Conservation (phyloP, 306 rosid species). For the Quercus dentata region DNA sequence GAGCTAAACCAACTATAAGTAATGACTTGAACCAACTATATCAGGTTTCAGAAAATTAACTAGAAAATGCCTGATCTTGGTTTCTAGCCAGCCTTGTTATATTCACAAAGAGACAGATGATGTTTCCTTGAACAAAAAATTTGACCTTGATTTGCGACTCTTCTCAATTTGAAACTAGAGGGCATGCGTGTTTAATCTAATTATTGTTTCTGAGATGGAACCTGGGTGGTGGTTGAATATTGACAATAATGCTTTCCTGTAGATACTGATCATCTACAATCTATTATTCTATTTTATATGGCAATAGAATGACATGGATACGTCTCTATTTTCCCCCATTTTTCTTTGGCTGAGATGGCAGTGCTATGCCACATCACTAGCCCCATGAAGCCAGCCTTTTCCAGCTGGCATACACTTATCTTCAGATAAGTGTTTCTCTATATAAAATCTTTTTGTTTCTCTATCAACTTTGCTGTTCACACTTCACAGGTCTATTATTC, state of each 20-base stretch:
- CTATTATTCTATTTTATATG: background rate
- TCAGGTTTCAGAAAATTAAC: background rate
- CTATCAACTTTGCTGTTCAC: background rate
- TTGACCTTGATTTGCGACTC: background rate
- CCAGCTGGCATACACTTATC: constrained; percentile 24
- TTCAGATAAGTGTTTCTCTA: constrained; percentile 18
- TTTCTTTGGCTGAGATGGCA: constrained; percentile 1
- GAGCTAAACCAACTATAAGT: too few relatives aligned
- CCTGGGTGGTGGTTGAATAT: background rate
- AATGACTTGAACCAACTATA: background rate
- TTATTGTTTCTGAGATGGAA: background rate
- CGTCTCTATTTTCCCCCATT: background rate
- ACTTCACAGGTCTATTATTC: background rate
- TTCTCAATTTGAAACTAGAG: background rate
- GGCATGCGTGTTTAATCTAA: background rate
- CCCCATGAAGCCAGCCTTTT: background rate
- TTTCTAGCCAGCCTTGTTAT: background rate
- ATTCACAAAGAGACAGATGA: background rate
- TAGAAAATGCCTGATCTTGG: background rate
- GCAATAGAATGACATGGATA: background rate
- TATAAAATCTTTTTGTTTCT: background rate
- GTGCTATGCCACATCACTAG: constrained; percentile 5
- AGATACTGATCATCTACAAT: background rate
- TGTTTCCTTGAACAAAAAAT: background rate
- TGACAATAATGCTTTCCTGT: background rate